Evolutionary conservation across 768 basidiomycete genomes (phyloP).

Genomic region (Russula abietina): DNA sequence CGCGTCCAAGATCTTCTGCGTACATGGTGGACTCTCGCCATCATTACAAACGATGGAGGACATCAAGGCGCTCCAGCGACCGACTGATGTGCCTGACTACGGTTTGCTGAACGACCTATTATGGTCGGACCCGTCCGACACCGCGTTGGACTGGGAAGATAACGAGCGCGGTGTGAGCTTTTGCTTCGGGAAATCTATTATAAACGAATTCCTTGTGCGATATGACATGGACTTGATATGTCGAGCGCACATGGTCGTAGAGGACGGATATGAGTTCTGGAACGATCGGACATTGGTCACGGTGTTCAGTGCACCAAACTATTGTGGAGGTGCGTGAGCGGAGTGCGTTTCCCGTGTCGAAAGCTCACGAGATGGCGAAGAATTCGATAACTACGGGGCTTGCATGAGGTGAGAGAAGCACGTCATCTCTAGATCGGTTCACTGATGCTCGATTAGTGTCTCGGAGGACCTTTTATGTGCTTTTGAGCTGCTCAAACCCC

Average conservation of each 20-base stretch:
- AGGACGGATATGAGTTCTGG: constrained; percentile 99
- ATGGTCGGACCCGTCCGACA: constrained; percentile 98
- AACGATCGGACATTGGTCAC: constrained; percentile 98
- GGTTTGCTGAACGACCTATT: constrained; percentile 94
- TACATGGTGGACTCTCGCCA: constrained; percentile 92
- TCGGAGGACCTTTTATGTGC: constrained; percentile 97
- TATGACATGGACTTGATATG: constrained; percentile 99
- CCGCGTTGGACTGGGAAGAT: constrained; percentile 98
- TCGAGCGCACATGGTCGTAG: constrained; percentile 99
- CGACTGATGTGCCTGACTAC: constrained; percentile 98
- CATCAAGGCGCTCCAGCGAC: constrained; percentile 94
- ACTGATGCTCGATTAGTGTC: constrained; percentile 46
- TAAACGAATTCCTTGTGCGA: constrained; percentile 89
- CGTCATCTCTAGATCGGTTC: not conserved
- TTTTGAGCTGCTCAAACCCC: constrained; percentile 93
- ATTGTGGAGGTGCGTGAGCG: constrained; percentile 78
- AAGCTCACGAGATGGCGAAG: constrained; percentile 37
- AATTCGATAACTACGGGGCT: constrained; percentile 93
- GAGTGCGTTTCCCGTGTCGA: constrained; percentile 8
- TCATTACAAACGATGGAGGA: constrained; percentile 96
- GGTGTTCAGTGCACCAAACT: constrained; percentile 97
- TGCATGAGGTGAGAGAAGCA: constrained; percentile 73
- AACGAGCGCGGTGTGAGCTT: constrained; percentile 98
- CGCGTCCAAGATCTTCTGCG: constrained; percentile 98
- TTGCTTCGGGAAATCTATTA: constrained; percentile 96